Conservation (phyloP, 306 rosid species). For the Hippophae rhamnoides region DNA sequence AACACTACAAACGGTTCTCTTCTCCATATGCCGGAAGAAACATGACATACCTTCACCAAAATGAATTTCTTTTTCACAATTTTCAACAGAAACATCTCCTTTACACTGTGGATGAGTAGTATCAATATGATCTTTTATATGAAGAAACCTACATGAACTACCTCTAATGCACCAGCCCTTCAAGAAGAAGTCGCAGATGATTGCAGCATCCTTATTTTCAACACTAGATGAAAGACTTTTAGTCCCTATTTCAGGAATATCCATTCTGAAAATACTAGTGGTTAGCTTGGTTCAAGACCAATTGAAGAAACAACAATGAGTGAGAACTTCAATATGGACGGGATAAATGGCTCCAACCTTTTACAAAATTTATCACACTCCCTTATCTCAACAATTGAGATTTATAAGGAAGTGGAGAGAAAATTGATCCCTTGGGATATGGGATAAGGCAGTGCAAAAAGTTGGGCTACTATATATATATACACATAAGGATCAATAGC, state of each 20-base stretch:
- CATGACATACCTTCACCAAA: conserved; percentile 59
- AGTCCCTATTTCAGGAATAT: conserved; percentile 33
- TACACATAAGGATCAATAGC: too few relatives aligned
- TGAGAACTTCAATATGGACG: conserved; percentile 1
- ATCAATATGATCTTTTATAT: conserved; percentile 39
- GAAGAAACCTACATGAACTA: conserved; percentile 78
- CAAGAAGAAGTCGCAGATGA: conserved; percentile 62
- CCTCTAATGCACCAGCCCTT: conserved; percentile 97
- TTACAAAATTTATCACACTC: too few relatives aligned
- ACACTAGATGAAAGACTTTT: conserved; percentile 40
- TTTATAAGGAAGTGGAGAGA: too few relatives aligned
- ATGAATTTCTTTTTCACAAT: conserved; percentile 38
- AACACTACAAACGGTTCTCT: conserved; percentile 21
- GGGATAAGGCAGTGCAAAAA: too few relatives aligned
- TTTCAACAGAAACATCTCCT: conserved; percentile 26
- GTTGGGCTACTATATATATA: too few relatives aligned
- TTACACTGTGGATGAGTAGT: conserved; percentile 34
- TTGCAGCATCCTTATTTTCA: conserved; percentile 36
- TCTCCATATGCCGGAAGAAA: conserved; percentile 21
- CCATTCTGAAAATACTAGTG: conserved; percentile 38
- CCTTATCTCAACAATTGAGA: too few relatives aligned
- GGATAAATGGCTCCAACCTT: too few relatives aligned
- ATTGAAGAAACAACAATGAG: conserved; percentile 17
- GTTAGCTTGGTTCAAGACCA: conserved; percentile 29
- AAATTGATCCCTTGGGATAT: too few relatives aligned